phyloP scores from a whole-genome alignment of 176 grass and related monocot species.

The Cenchrus fungigraminus region DNA sequence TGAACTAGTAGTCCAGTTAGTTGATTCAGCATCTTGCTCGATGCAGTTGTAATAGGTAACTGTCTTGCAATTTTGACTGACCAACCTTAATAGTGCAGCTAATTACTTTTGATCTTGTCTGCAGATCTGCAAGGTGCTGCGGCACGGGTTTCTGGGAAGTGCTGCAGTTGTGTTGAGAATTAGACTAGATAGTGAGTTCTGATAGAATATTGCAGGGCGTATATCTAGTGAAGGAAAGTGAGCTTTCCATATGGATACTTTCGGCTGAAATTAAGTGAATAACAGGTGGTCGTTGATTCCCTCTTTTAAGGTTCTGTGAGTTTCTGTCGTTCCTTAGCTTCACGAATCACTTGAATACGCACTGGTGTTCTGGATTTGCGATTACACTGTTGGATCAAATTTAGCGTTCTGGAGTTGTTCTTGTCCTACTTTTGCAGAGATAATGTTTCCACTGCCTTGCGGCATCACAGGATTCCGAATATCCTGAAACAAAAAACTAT shows the following conservation, averaged over 20 bases:
- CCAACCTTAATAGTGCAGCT: not conserved
- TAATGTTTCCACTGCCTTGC: not conserved
- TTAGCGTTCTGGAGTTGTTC: not conserved
- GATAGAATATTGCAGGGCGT: not conserved
- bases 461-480: not conserved
- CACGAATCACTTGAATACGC: not conserved
- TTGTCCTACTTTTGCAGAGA: not conserved
- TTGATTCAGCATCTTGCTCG: not conserved
- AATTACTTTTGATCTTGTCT: not conserved
- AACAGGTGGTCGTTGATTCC: not conserved
- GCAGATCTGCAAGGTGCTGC: constrained; percentile 35
- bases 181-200: not conserved
- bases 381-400: not conserved
- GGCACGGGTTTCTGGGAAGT: not conserved
- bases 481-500: not conserved
- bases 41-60: not conserved
- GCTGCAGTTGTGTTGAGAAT: not conserved
- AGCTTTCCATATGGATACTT: not conserved
- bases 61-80: not conserved
- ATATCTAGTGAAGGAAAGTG: not conserved
- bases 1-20: not conserved
- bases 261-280: not conserved
- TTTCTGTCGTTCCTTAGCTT: not conserved
- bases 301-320: not conserved
- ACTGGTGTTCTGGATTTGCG: not conserved